Percentiles rank a stretch among this genome's conserved stretches.
Conservation (phyloP, 192 early-diverging fungal genomes). For the Dimargaris cristalligena region DNA sequence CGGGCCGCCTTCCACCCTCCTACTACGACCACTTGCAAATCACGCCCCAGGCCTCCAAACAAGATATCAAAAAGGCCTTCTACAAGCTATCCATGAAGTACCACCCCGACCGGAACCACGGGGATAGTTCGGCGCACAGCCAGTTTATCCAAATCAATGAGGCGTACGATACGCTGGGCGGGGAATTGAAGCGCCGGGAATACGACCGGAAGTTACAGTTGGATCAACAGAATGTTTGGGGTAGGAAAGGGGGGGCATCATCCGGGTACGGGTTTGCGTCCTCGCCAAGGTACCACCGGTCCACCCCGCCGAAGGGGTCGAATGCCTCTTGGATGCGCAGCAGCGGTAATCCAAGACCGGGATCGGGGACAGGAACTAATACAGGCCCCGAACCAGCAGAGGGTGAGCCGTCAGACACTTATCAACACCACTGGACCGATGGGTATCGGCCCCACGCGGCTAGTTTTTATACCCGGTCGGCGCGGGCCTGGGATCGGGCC, state of each 20-base stretch:
- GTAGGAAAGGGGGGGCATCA: not conserved
- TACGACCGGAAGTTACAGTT: conserved; percentile 55
- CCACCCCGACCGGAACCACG: conserved; percentile 78
- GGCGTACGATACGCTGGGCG: conserved; percentile 86
- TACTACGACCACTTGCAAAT: conserved; percentile 81
- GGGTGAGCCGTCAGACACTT: not conserved
- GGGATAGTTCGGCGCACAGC: conserved; percentile 62
- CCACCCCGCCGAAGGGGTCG: too few species aligned
- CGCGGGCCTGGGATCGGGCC: not conserved
- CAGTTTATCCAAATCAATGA: conserved; percentile 80
- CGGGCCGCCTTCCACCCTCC: too few species aligned
- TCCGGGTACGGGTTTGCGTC: not conserved
- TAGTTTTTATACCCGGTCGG: not conserved
- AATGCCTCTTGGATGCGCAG: not conserved
- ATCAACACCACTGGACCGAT: not conserved
- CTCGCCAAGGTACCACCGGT: not conserved
- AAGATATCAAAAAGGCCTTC: conserved; percentile 90
- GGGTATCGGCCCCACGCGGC: not conserved
- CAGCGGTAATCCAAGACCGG: not conserved
- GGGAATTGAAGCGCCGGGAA: conserved; percentile 78
- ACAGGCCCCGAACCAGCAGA: not conserved
- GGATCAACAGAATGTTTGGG: not conserved
- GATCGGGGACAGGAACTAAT: too few species aligned
- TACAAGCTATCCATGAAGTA: conserved; percentile 76
- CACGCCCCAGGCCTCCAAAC: conserved; percentile 49